Conservation (phyloP, 2,329 filamentous ascomycete genomes). For the Didymella lethalis region DNA sequence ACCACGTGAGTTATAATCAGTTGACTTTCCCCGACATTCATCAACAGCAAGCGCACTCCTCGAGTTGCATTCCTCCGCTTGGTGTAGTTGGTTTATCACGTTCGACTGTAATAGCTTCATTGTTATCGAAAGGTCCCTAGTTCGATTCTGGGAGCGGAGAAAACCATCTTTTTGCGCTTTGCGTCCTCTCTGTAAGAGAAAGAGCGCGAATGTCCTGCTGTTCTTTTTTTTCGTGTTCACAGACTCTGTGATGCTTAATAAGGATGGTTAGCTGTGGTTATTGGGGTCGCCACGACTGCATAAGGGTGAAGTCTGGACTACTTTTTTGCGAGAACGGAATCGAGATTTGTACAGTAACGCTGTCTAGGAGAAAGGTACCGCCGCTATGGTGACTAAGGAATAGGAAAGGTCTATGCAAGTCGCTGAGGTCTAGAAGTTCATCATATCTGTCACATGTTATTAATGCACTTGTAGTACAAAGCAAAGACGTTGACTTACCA, state of each 20-base stretch:
- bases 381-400: conserved; percentile 6
- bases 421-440: conserved; percentile 40
- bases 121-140: conserved; percentile 27
- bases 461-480: not conserved
- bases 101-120: conserved; percentile 25
- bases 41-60: conserved; percentile 11
- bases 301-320: not conserved
- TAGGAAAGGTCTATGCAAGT: conserved; percentile 13
- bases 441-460: conserved; percentile 35
- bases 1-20: not conserved
- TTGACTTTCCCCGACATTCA: not conserved
- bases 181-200: fast-evolving
- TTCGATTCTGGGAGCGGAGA: conserved; percentile 24
- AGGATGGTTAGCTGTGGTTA: not conserved
- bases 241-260: too few relatives aligned
- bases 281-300: not conserved
- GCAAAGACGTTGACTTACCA: conserved; percentile 67
- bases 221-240: too few relatives aligned
- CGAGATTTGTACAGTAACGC: not conserved
- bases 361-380: not conserved
- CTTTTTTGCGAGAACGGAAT: not conserved
- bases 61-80: conserved; percentile 18
- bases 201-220: too few relatives aligned
- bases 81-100: conserved; percentile 26
- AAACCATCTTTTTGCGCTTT: conserved; percentile 8